Conservation (phyloP, 192 early-diverging fungal genomes). For the Linnemannia hyalina region DNA sequence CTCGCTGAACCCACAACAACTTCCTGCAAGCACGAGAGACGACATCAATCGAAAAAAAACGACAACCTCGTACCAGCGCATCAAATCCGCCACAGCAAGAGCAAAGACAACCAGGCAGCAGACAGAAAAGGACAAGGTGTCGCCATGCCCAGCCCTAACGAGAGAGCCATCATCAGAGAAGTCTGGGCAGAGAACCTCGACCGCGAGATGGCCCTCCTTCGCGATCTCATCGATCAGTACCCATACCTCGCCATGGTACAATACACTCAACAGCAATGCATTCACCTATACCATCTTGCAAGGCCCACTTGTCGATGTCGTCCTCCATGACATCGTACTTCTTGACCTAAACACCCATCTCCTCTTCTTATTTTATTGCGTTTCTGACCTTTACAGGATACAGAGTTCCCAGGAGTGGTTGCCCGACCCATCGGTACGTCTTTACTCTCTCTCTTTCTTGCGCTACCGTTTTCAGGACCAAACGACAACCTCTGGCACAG, state of each 20-base stretch:
- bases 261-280: background rate
- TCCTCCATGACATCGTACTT: background rate
- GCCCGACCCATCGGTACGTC: constrained; percentile 89
- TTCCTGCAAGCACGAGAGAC: no score
- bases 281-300: background rate
- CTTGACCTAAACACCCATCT: background rate
- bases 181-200: constrained; percentile 97
- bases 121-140: background rate
- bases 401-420: constrained; percentile 99
- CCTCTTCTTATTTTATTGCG: constrained; percentile 18
- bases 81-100: background rate
- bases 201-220: constrained; percentile 89
- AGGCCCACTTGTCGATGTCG: background rate
- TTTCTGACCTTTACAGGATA: constrained; percentile 74
- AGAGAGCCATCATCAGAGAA: constrained; percentile 77
- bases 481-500: background rate
- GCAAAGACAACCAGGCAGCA: background rate
- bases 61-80: background rate
- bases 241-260: constrained; percentile 96
- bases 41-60: no score
- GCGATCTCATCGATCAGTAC: constrained; percentile 90
- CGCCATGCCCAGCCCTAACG: constrained; percentile 57
- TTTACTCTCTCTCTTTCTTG: no score
- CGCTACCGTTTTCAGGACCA: background rate
- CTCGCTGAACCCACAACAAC: background rate